Conservation (phyloP, 305 asterid genomes). For the Solanum hybrid region DNA sequence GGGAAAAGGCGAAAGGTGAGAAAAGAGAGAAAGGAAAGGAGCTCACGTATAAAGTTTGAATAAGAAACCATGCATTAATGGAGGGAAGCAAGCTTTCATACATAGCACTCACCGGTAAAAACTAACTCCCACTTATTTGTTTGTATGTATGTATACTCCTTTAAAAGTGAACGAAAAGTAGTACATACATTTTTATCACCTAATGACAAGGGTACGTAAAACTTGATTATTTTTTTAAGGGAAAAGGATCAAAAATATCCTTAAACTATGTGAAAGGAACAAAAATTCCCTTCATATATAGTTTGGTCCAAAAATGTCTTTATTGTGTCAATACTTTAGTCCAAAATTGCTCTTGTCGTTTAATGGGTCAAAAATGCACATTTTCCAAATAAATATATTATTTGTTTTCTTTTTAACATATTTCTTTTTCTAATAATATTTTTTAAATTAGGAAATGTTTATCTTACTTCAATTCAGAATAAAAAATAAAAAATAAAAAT, state of each 20-base stretch:
- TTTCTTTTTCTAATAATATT: no score
- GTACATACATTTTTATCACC: background rate
- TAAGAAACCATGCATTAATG: background rate
- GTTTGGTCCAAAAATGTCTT: no score
- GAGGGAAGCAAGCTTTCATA: background rate
- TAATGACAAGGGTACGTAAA: background rate
- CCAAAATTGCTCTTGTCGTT: no score
- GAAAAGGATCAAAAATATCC: accelerated
- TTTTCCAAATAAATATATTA: no score
- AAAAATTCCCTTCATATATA: accelerated
- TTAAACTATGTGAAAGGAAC: no score
- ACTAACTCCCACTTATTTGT: background rate
- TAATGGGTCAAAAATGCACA: no score
- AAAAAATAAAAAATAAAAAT: no score
- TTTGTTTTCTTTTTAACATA: no score
- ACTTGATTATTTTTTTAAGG: background rate
- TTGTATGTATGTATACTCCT: background rate
- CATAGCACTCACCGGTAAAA: background rate
- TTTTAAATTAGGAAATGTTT: no score
- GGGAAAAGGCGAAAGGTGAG: background rate
- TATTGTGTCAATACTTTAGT: no score
- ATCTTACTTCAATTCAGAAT: no score
- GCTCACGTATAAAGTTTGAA: background rate
- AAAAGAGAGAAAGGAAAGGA: background rate
- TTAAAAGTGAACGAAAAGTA: no score